A percentile compares a stretch with the other conserved stretches of the same genome.
These are phyloP conservation scores for Aspergillus aculeatinus DNA, from an alignment of 2,329 filamentous ascomycete genomes.

Conservation along the genomic window DNA sequence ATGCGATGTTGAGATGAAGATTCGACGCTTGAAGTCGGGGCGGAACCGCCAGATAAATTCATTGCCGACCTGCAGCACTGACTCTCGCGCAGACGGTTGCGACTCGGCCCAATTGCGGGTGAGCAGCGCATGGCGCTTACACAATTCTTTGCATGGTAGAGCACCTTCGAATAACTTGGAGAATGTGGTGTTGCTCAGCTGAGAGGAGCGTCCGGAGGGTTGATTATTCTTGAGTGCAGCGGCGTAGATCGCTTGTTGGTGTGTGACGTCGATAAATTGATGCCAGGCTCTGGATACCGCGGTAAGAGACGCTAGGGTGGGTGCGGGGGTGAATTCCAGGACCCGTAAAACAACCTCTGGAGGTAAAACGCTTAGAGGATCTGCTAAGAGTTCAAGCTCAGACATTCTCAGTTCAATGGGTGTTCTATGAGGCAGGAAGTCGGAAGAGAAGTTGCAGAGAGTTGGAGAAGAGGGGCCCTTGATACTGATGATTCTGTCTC, in stretches of 20 bases:
- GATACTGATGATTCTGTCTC: neutral
- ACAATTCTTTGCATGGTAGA: constrained; percentile 47
- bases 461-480: neutral
- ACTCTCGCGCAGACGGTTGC: constrained; percentile 38
- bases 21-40: constrained; percentile 48
- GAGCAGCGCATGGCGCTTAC: constrained; percentile 43
- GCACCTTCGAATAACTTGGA: constrained; percentile 35
- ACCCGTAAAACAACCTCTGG: constrained; percentile 44
- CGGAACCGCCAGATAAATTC: constrained; percentile 49
- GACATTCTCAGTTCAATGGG: neutral
- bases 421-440: neutral
- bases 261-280: constrained; percentile 43
- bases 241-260: constrained; percentile 46
- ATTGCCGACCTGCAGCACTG: constrained; percentile 42
- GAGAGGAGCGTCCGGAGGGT: constrained; percentile 26
- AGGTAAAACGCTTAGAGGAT: constrained; percentile 35
- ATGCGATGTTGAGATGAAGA: constrained; percentile 48
- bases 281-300: constrained; percentile 40
- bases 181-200: constrained; percentile 29
- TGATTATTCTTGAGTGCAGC: constrained; percentile 36
- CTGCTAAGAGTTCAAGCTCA: constrained; percentile 7
- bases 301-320: constrained; percentile 39
- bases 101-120: constrained; percentile 39
- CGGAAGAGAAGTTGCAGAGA: neutral
- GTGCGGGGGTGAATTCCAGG: constrained; percentile 38